These are phyloP conservation scores for Pyrenopolyporus hunteri DNA, from an alignment of 495 filamentous ascomycete genomes.

Conservation along the genomic window DNA sequence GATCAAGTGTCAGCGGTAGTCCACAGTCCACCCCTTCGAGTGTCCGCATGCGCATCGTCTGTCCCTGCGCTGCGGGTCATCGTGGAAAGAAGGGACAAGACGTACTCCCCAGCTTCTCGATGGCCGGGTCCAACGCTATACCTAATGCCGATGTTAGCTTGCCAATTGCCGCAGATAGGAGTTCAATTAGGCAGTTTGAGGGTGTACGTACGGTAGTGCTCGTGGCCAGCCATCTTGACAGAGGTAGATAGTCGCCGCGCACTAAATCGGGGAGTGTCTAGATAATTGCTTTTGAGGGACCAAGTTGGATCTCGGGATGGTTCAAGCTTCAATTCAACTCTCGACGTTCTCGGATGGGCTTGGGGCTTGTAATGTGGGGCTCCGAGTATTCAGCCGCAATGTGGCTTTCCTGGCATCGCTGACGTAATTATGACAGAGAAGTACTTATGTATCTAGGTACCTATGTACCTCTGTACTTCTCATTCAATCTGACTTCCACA, in stretches of 20 bases:
- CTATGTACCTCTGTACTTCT: neutral
- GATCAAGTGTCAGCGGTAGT: slow-evolving; percentile 7
- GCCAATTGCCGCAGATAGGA: neutral
- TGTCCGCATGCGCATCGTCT: slow-evolving; percentile 1
- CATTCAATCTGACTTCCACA: no score
- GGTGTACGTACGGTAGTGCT: slow-evolving; percentile 50
- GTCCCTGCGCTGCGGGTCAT: neutral
- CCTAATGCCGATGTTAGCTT: slow-evolving; percentile 46
- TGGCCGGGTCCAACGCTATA: slow-evolving; percentile 75
- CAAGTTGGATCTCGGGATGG: slow-evolving; percentile 7
- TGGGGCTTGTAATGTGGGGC: slow-evolving; percentile 22
- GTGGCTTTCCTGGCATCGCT: slow-evolving; percentile 7
- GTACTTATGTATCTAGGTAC: neutral
- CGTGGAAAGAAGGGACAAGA: slow-evolving; percentile 29
- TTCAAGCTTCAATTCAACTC: slow-evolving; percentile 31
- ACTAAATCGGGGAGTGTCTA: slow-evolving; percentile 5
- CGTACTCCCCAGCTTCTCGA: slow-evolving; percentile 78
- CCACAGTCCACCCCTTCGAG: neutral
- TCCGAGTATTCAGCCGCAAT: slow-evolving; percentile 7
- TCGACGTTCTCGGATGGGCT: slow-evolving; percentile 1
- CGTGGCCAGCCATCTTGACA: slow-evolving; percentile 51
- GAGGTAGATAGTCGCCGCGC: slow-evolving; percentile 22
- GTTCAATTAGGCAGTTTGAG: neutral
- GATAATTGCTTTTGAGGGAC: slow-evolving; percentile 15
- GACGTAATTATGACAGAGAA: neutral